Conservation (phyloP, 257 asterid genomes). For the Primulina eburnea region DNA sequence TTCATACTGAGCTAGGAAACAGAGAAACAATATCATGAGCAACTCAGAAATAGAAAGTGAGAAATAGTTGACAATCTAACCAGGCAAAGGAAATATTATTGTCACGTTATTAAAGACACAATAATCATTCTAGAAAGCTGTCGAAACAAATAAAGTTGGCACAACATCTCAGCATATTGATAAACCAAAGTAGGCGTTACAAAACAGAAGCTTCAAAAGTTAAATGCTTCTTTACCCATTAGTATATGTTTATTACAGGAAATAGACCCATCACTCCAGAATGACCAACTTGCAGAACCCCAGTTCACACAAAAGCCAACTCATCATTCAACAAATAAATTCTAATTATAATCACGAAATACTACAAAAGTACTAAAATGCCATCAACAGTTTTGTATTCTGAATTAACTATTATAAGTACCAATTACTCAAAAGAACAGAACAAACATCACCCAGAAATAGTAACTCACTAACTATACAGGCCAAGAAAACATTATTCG, state of each 20-base stretch:
- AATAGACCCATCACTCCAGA: neutral
- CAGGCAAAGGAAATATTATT: no score
- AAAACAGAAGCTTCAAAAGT: neutral
- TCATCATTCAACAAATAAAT: neutral
- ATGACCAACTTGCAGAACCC: neutral
- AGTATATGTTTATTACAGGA: neutral
- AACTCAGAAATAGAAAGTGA: no score
- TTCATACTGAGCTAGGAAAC: no score
- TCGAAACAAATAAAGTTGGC: no score
- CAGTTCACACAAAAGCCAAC: neutral
- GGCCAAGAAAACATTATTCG: no score
- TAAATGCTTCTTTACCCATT: neutral
- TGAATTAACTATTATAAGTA: neutral
- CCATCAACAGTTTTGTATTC: neutral
- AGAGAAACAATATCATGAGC: no score
- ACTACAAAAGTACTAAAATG: neutral
- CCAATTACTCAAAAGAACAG: neutral
- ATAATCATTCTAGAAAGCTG: no score
- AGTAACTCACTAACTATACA: neutral
- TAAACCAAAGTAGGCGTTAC: neutral
- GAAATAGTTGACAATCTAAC: no score
- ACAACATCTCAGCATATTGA: no score
- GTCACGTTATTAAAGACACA: no score
- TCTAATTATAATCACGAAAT: neutral
- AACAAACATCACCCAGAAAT: neutral